Base-by-base conservation (phyloP, 768 basidiomycete species). In the Auricularia cornea region DNA sequence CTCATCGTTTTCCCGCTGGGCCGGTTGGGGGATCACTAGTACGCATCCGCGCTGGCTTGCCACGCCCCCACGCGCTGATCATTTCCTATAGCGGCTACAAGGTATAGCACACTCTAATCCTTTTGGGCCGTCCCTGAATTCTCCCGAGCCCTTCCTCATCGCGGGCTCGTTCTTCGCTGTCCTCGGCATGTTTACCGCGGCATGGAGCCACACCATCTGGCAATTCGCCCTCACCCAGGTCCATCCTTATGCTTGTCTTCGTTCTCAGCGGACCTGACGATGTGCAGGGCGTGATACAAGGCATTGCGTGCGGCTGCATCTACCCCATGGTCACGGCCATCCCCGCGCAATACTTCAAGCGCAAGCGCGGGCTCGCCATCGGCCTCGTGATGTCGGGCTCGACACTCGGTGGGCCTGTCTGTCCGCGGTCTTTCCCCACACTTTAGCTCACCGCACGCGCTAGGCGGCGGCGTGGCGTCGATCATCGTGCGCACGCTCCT, bases 401-500 rank as follows among this genome's bases (percentile, higher is more conserved):
- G 1, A 48, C 62, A 20, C 51, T 62, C 33, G 62, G 62, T 57
- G 12, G 11, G 54, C 4, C 3, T 57, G 16, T 57, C 28, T 57
- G 28, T 14, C 14, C 28, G 29, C 51, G 23, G 8, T n/a, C 6
- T 23, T 5, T 52, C 51, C 8, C 10, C 18, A 8, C 20, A 10
- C 10, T 18, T n/a, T n/a, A n/a, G 51, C 51, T 52, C 10, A 52
- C 51, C n/a, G 3, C n/a, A 26, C 12, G 10, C 26, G 26, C 26
- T 16, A 57, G 54, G 54, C 4, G 54, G 54, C 4, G 54, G 54
- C 23, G 26, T 57, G 18, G 54, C 28, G 54, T 28, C 54, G 12
- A 57, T 57, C 14, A 57, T 57, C 11, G 54, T 31, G 26, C 26
- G 54, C 72, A 68, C 72, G 70, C 31, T 70, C 26, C 68, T 77